A percentile compares a stretch with the other conserved stretches of the same genome.
Conservation (phyloP, 2,329 filamentous ascomycete genomes). For the Fonsecaea monophora region DNA sequence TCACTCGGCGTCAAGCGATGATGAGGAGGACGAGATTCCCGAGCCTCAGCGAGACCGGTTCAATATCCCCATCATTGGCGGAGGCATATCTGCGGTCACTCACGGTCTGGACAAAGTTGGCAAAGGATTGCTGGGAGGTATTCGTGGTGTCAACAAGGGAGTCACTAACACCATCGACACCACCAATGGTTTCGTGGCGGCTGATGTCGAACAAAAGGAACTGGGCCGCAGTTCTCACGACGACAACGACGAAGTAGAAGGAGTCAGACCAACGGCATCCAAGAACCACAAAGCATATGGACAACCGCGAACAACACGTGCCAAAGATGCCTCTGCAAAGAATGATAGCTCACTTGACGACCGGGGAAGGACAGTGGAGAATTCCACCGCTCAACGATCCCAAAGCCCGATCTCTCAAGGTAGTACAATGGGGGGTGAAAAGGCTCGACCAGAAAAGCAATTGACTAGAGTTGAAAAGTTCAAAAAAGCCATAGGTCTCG, state of each 20-base stretch:
- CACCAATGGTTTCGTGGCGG: conserved; percentile 45
- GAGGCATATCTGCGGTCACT: conserved; percentile 60
- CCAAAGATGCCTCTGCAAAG: conserved; percentile 27
- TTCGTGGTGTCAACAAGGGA: conserved; percentile 50
- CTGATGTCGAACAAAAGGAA: conserved; percentile 19
- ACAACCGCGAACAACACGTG: conserved; percentile 19
- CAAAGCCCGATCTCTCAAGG: conserved; percentile 33
- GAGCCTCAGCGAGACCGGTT: conserved; percentile 35
- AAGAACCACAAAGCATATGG: conserved; percentile 16
- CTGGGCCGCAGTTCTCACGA: conserved; percentile 21
- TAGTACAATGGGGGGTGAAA: conserved; percentile 35
- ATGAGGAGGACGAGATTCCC: conserved; percentile 42
- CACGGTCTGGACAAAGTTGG: conserved; percentile 56
- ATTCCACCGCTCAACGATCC: neutral
- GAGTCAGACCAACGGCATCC: neutral
- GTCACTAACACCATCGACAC: conserved; percentile 47
- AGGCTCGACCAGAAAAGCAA: conserved; percentile 25
- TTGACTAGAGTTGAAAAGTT: conserved; percentile 33
- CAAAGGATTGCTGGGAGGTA: conserved; percentile 52
- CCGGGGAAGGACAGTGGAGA: conserved; percentile 21
- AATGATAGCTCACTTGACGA: neutral
- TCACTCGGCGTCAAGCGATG: conserved; percentile 40
- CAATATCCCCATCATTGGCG: conserved; percentile 57
- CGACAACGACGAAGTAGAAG: conserved; percentile 3
- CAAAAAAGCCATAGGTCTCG: conserved; percentile 35